Evolutionary conservation across 441 rosid genomes (phyloP).

Genomic region (Gossypium trilobum): DNA sequence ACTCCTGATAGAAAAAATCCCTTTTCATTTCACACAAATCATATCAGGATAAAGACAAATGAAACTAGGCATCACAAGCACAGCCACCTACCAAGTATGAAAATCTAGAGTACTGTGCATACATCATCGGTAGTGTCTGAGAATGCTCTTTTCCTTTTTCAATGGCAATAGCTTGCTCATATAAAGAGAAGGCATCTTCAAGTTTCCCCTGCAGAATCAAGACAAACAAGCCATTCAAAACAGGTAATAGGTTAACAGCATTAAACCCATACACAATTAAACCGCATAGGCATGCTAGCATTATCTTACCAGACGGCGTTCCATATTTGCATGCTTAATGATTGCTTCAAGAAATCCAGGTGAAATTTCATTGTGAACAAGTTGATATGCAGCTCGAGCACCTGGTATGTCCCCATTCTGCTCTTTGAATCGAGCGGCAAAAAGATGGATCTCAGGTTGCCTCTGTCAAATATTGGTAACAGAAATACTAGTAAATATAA

Average conservation of each 20-base stretch:
- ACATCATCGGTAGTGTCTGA: constrained; percentile 57
- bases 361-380: constrained; percentile 71
- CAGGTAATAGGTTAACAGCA: constrained; percentile 7
- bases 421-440: constrained; percentile 84
- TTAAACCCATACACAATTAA: background rate
- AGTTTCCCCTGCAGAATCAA: constrained; percentile 59
- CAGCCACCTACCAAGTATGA: constrained; percentile 49
- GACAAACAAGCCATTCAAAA: constrained; percentile 12
- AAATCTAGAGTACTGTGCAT: constrained; percentile 84
- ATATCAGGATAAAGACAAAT: background rate
- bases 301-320: constrained; percentile 57
- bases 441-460: constrained; percentile 86
- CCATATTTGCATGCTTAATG: constrained; percentile 93
- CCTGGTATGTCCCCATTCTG: constrained; percentile 71
- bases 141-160: constrained; percentile 93
- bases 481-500: constrained; percentile 1
- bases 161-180: constrained; percentile 86
- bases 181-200: constrained; percentile 61
- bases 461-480: constrained; percentile 40
- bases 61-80: background rate
- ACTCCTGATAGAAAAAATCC: background rate
- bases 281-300: constrained; percentile 8
- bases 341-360: constrained; percentile 96
- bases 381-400: constrained; percentile 82
- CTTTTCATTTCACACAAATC: background rate